Percentiles rank a stretch among this genome's conserved stretches.
phyloP scores from a whole-genome alignment of 2,329 filamentous ascomycete genomes.

The Chaetothyriales sp. region DNA sequence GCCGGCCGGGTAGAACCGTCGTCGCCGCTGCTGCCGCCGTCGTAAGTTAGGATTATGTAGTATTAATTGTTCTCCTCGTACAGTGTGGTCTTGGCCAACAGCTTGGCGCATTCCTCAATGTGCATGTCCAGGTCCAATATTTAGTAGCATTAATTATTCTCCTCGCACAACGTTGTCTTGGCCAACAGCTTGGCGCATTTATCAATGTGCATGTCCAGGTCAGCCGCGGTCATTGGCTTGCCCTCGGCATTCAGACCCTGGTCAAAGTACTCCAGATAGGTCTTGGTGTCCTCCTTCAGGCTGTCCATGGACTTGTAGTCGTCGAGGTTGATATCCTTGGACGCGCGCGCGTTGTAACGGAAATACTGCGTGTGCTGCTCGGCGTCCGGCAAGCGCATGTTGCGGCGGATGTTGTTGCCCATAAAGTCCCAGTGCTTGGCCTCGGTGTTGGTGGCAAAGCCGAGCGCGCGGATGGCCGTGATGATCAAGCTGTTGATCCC shows the following conservation, averaged over 20 bases:
- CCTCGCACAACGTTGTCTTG: no score
- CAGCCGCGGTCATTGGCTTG: no score
- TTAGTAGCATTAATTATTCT: no score
- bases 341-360: constrained; percentile 7
- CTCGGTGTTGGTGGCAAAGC: constrained; percentile 13
- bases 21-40: no score
- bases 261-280: constrained; percentile 5
- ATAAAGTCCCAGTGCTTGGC: constrained; percentile 15
- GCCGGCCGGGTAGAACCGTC: no score
- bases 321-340: constrained; percentile 5
- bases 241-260: not conserved
- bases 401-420: constrained; percentile 10
- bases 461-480: constrained; percentile 7
- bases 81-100: no score
- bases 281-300: constrained; percentile 7
- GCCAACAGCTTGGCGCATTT: no score
- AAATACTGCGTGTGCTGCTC: constrained; percentile 4
- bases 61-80: no score
- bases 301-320: constrained; percentile 9
- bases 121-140: no score
- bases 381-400: not conserved
- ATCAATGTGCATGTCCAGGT: no score
- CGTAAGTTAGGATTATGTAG: no score
- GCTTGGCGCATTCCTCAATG: no score
- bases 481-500: constrained; percentile 6